Percentiles rank a stretch among this genome's conserved stretches.
Conservation (phyloP, 129 eudicot species). For the Erigeron canadensis region DNA sequence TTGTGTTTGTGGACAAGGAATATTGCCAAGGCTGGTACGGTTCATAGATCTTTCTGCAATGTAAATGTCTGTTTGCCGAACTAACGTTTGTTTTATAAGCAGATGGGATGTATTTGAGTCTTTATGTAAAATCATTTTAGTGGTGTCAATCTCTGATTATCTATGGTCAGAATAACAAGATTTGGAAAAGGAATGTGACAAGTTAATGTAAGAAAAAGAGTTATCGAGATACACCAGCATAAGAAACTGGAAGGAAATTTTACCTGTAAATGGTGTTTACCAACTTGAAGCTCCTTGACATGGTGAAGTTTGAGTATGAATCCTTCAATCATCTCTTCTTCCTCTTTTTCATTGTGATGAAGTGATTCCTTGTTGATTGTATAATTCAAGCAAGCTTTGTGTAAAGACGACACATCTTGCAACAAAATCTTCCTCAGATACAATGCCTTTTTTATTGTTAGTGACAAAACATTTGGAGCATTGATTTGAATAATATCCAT, state of each 20-base stretch:
- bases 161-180: too few species aligned
- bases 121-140: too few species aligned
- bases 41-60: background rate
- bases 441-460: conserved; percentile 5
- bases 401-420: conserved; percentile 22
- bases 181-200: background rate
- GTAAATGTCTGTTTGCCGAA: background rate
- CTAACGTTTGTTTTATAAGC: too few species aligned
- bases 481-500: conserved; percentile 21
- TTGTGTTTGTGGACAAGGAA: background rate
- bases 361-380: background rate
- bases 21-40: background rate
- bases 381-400: conserved; percentile 19
- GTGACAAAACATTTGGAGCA: conserved; percentile 27
- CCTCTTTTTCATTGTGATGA: conserved; percentile 18
- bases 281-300: conserved; percentile 27
- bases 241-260: background rate
- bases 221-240: too few species aligned
- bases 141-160: too few species aligned
- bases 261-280: conserved; percentile 2
- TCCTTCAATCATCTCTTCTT: conserved; percentile 29
- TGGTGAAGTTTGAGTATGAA: conserved; percentile 14
- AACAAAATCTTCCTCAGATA: conserved; percentile 16
- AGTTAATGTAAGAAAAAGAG: background rate
- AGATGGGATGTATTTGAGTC: too few species aligned